Percentiles rank a stretch among this genome's conserved stretches.
These are phyloP conservation scores for Phlyctochytrium bullatum DNA, from an alignment of 192 early-diverging fungal genomes.

Conservation along the genomic window DNA sequence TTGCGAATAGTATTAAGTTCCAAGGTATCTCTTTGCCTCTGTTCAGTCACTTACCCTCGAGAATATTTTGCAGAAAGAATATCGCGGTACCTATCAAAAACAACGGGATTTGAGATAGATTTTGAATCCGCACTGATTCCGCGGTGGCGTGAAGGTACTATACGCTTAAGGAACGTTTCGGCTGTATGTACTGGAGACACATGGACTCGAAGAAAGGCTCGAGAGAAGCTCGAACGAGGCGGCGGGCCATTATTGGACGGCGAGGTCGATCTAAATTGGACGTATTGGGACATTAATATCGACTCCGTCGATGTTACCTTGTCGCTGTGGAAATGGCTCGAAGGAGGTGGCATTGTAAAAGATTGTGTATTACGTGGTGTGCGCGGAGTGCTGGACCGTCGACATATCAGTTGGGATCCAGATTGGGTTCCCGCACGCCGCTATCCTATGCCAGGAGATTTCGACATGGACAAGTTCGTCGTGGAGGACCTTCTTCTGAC, in stretches of 20 bases:
- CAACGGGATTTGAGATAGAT: conserved; percentile 76
- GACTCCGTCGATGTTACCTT: conserved; percentile 80
- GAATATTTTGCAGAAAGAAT: conserved; percentile 79
- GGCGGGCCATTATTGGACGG: conserved; percentile 4
- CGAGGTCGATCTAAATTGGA: conserved; percentile 75
- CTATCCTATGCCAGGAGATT: conserved; percentile 69
- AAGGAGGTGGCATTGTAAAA: conserved; percentile 75
- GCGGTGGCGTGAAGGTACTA: conserved; percentile 85
- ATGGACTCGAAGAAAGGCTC: conserved; percentile 35
- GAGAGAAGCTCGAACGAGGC: conserved; percentile 13
- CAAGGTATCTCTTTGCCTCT: conserved; percentile 54
- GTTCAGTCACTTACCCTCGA: conserved; percentile 19
- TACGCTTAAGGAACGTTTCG: conserved; percentile 81
- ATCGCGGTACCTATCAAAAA: conserved; percentile 71
- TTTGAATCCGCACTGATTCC: conserved; percentile 93
- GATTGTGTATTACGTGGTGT: conserved; percentile 82
- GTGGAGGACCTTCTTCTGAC: conserved; percentile 87
- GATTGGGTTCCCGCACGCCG: conserved; percentile 60
- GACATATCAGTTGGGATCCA: conserved; percentile 75
- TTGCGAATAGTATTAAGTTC: conserved; percentile 80
- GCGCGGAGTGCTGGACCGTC: conserved; percentile 81
- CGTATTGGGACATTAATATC: conserved; percentile 81
- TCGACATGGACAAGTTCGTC: conserved; percentile 78
- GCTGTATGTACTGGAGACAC: conserved; percentile 44
- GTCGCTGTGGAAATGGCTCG: conserved; percentile 84